A percentile compares a stretch with the other conserved stretches of the same genome.
These are phyloP conservation scores for Fagopyrum homotropicum DNA, from an alignment of 148 eudicot genomes.

Conservation along the genomic window DNA sequence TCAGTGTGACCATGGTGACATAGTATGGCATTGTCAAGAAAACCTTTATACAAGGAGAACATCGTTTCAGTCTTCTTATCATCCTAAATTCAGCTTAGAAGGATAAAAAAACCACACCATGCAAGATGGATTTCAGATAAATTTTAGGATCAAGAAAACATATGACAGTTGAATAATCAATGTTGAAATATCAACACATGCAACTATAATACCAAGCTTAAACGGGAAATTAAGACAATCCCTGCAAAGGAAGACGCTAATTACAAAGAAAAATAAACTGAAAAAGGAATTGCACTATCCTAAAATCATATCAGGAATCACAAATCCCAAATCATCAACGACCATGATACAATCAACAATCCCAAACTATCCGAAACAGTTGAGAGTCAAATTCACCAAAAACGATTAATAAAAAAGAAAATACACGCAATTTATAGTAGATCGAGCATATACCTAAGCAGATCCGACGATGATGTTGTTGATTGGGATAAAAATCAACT, in stretches of 20 bases:
- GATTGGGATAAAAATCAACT: constrained; percentile 40
- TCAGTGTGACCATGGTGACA: neutral
- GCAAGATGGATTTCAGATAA: neutral
- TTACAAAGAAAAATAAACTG: neutral
- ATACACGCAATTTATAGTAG: neutral
- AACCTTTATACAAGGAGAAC: neutral
- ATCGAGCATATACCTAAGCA: constrained; percentile 22
- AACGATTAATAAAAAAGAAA: neutral
- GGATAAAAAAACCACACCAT: neutral
- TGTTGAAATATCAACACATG: neutral
- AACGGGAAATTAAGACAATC: neutral
- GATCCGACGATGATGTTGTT: constrained; percentile 48
- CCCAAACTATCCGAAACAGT: neutral
- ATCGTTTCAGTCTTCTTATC: neutral
- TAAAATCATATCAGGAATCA: neutral
- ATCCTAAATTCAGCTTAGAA: neutral
- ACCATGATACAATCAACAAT: neutral
- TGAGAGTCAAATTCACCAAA: neutral
- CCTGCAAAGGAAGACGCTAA: neutral
- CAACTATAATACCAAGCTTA: neutral
- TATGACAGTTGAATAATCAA: neutral
- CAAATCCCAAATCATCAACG: neutral
- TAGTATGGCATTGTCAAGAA: too few relatives aligned
- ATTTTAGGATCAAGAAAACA: neutral
- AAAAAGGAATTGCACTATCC: neutral